These are phyloP conservation scores for Stentor roeselii DNA, from an alignment of 73 alveolate species.

Conservation along the genomic window DNA sequence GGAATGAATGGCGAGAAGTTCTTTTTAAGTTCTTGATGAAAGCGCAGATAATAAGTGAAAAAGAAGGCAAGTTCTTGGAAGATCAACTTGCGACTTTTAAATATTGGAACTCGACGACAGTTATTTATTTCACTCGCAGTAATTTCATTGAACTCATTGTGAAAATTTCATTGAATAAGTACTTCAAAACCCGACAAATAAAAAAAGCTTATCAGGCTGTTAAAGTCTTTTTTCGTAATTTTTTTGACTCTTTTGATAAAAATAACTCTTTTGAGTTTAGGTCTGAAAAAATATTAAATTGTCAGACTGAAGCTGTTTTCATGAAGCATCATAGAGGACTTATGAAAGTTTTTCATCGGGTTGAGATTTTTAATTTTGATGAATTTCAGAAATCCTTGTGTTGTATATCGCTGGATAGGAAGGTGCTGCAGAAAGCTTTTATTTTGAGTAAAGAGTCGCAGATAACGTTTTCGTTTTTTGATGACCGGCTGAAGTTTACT, in stretches of 20 bases:
- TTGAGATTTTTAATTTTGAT: background rate
- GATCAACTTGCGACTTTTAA: background rate
- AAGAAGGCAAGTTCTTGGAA: background rate
- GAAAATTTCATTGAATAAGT: background rate
- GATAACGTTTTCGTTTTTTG: background rate
- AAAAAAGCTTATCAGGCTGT: background rate
- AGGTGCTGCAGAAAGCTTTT: background rate
- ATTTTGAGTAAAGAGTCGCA: background rate
- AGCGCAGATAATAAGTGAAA: background rate
- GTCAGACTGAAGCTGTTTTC: background rate
- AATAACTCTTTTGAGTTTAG: background rate
- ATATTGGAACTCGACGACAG: background rate
- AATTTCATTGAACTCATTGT: background rate
- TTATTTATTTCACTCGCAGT: background rate
- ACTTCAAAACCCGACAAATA: background rate
- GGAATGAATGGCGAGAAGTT: background rate
- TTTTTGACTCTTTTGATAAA: background rate
- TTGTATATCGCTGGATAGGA: background rate
- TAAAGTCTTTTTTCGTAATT: too few species aligned
- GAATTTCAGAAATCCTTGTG: background rate
- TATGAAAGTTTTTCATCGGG: background rate
- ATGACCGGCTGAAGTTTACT: background rate
- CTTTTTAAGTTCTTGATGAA: background rate
- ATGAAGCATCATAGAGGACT: background rate
- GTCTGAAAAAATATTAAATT: background rate